Conservation (phyloP, 352 stramenopile genomes). For the Phytophthora idaei region DNA sequence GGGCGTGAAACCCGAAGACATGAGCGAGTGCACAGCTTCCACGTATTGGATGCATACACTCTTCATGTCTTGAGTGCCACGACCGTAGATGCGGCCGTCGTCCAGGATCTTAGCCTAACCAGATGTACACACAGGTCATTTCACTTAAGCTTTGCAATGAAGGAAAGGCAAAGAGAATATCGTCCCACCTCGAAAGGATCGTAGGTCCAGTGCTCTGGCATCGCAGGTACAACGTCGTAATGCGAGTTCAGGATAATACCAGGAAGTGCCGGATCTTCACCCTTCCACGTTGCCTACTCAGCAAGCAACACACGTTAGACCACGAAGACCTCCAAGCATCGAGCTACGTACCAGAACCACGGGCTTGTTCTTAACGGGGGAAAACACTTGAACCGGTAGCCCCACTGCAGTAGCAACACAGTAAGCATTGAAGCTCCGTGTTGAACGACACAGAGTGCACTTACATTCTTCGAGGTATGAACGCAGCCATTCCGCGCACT, state of each 20-base stretch:
- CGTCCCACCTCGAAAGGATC: slow-evolving; percentile 88
- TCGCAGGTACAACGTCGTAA: slow-evolving; percentile 96
- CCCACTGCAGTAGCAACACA: slow-evolving; percentile 38
- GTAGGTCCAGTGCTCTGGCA: slow-evolving; percentile 87
- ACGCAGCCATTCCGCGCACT: slow-evolving; percentile 75
- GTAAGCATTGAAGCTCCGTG: not conserved
- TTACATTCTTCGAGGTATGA: slow-evolving; percentile 57
- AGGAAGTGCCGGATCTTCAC: slow-evolving; percentile 85
- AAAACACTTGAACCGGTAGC: slow-evolving; percentile 56
- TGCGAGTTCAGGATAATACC: slow-evolving; percentile 95
- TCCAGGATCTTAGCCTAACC: slow-evolving; percentile 81
- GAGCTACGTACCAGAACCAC: slow-evolving; percentile 82
- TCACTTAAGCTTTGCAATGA: slow-evolving; percentile 70
- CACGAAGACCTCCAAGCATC: not conserved
- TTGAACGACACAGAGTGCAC: not conserved
- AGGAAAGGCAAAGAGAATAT: not conserved
- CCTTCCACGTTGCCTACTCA: slow-evolving; percentile 86
- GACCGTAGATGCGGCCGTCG: slow-evolving; percentile 93
- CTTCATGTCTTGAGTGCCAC: slow-evolving; percentile 97
- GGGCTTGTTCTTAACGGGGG: slow-evolving; percentile 76
- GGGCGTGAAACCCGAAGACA: slow-evolving; percentile 68
- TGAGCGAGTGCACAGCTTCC: slow-evolving; percentile 85
- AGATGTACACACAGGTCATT: slow-evolving; percentile 27
- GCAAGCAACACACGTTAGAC: slow-evolving; percentile 48
- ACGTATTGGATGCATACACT: slow-evolving; percentile 97